Conservation (phyloP, 257 asterid species). For the Thymus mandschuricus region DNA sequence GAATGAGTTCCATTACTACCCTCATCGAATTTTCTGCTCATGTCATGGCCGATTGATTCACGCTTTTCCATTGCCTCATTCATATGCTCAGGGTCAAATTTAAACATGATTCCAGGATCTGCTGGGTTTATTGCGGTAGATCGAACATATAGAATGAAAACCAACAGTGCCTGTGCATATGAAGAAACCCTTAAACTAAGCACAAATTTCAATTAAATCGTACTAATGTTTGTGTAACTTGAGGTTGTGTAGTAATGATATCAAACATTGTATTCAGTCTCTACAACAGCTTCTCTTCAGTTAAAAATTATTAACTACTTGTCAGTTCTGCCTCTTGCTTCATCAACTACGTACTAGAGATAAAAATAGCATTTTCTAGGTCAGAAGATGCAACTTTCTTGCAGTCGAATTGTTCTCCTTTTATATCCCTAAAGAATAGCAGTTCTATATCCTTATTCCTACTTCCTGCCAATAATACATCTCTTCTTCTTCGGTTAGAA, state of each 20-base stretch:
- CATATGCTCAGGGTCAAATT: constrained; percentile 59
- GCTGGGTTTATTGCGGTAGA: constrained; percentile 98
- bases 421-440: neutral
- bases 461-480: neutral
- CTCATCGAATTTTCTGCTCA: constrained; percentile 67
- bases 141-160: constrained; percentile 88
- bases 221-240: neutral
- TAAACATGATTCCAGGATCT: constrained; percentile 94
- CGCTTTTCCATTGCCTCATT: constrained; percentile 49
- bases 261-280: neutral
- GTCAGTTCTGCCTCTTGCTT: neutral
- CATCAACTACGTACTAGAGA: constrained; percentile 4
- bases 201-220: constrained; percentile 11
- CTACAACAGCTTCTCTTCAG: neutral
- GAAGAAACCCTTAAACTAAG: constrained; percentile 22
- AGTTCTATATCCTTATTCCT: neutral
- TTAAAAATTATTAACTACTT: neutral
- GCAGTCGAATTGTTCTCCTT: neutral
- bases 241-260: neutral
- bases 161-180: constrained; percentile 75
- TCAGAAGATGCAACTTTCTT: neutral
- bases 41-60: constrained; percentile 50
- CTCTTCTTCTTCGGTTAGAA: neutral
- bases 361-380: neutral
- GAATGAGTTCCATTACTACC: constrained; percentile 67